Evolutionary conservation across 352 stramenopile species (phyloP).

Genomic region (Phytophthora ramorum): DNA sequence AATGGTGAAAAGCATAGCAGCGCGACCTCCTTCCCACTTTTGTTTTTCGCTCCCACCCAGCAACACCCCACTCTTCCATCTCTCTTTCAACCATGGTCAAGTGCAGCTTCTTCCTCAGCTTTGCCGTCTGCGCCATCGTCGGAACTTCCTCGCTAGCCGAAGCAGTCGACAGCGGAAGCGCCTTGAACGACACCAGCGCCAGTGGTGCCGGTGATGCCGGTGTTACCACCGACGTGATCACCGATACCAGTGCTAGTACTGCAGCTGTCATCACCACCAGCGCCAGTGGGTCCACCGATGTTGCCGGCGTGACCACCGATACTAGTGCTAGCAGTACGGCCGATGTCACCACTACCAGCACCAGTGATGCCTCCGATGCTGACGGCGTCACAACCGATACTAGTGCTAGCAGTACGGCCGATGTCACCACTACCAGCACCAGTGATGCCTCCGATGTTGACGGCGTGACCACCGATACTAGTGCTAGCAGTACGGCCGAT

Average conservation of each 20-base stretch:
- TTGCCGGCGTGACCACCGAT: background rate
- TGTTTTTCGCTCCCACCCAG: slow-evolving; percentile 2
- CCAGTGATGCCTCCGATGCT: background rate
- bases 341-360: background rate
- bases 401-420: background rate
- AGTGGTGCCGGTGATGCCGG: background rate
- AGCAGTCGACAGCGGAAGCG: slow-evolving; percentile 2
- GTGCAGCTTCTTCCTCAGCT: slow-evolving; percentile 17
- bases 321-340: background rate
- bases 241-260: background rate
- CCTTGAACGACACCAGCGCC: slow-evolving; percentile 3
- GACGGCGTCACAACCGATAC: background rate
- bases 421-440: background rate
- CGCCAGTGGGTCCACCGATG: too few relatives aligned
- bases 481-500: background rate
- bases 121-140: slow-evolving; percentile 5
- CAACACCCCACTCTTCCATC: background rate
- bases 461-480: background rate
- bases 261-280: background rate
- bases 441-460: background rate
- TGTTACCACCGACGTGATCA: background rate
- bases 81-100: slow-evolving; percentile 26
- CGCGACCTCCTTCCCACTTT: slow-evolving; percentile 11
- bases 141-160: background rate
- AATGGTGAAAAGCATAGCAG: background rate